Evolutionary conservation across 2,329 filamentous ascomycete species (phyloP).

Genomic region (Fusarium penzigii): DNA sequence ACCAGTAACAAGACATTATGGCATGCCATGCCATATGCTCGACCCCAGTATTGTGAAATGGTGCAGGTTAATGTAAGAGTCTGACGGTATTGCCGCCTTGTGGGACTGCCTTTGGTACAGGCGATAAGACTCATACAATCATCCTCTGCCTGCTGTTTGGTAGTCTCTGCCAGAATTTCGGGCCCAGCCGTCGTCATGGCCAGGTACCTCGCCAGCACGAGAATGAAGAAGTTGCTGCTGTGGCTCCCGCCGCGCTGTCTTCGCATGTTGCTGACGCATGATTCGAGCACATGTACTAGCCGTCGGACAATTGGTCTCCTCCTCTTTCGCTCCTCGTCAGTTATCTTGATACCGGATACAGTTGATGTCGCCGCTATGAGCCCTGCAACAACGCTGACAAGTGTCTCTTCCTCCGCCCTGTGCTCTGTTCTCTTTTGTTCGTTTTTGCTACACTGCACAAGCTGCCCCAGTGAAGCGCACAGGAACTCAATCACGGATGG

Average conservation of each 20-base stretch:
- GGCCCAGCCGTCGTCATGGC: slow-evolving; percentile 20
- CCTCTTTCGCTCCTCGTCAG: slow-evolving; percentile 1
- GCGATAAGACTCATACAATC: slow-evolving; percentile 22
- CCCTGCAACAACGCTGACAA: slow-evolving; percentile 34
- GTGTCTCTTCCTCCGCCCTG: slow-evolving; percentile 23
- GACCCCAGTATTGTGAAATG: slow-evolving; percentile 49
- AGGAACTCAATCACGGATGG: slow-evolving; percentile 26
- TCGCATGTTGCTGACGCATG: slow-evolving; percentile 20
- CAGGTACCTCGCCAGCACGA: slow-evolving; percentile 32
- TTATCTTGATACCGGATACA: slow-evolving; percentile 6
- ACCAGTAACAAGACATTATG: slow-evolving; percentile 41
- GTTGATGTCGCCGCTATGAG: slow-evolving; percentile 29
- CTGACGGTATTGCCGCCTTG: slow-evolving; percentile 27
- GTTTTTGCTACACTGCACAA: slow-evolving; percentile 15
- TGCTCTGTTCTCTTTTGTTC: slow-evolving; percentile 2
- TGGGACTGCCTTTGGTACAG: slow-evolving; percentile 14
- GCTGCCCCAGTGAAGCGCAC: slow-evolving; percentile 23
- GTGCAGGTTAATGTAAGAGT: slow-evolving; percentile 44
- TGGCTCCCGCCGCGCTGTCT: slow-evolving; percentile 6
- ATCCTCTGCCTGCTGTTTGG: slow-evolving; percentile 16
- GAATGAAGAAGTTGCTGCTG: slow-evolving; percentile 23
- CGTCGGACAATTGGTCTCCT: slow-evolving; percentile 23
- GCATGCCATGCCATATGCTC: slow-evolving; percentile 40
- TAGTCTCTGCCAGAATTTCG: slow-evolving; percentile 11
- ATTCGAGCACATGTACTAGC: slow-evolving; percentile 28